A percentile compares a stretch with the other conserved stretches of the same genome.
These are phyloP conservation scores for Malania oleifera DNA, from an alignment of 164 flowering plant species.

Conservation along the genomic window DNA sequence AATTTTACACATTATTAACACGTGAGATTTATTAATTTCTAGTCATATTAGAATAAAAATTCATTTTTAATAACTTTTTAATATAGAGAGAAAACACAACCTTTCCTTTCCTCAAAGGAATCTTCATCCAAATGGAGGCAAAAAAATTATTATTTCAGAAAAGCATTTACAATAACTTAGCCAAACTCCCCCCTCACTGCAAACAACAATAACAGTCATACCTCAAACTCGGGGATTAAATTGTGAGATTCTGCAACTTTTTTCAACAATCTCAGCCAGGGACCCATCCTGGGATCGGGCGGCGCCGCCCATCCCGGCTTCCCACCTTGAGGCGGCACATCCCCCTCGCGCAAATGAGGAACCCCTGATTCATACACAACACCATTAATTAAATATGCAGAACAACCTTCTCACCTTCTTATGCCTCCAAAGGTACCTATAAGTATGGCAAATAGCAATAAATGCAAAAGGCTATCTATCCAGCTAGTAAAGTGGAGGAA, in stretches of 20 bases:
- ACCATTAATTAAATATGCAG: not conserved
- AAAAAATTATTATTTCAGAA: too few species aligned
- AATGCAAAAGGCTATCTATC: not conserved
- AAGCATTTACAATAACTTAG: too few species aligned
- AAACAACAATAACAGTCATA: constrained; percentile 5
- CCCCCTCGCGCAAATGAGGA: constrained; percentile 36
- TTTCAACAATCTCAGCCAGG: constrained; percentile 28
- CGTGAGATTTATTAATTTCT: too few species aligned
- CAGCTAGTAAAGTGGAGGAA: not conserved
- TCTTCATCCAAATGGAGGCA: too few species aligned
- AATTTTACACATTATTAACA: too few species aligned
- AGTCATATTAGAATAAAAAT: too few species aligned
- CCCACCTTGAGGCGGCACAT: constrained; percentile 32
- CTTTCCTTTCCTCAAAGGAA: too few species aligned
- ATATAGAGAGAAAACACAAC: too few species aligned
- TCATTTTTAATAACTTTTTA: too few species aligned
- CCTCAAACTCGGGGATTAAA: constrained; percentile 37
- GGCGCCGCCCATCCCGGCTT: constrained; percentile 38
- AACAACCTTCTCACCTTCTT: not conserved
- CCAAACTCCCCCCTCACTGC: too few species aligned
- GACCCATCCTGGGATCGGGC: constrained; percentile 32
- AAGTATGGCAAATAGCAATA: not conserved
- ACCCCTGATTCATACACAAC: constrained; percentile 20
- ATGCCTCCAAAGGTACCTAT: too few species aligned
- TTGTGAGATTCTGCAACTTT: constrained; percentile 24